Base-by-base conservation (phyloP, 148 eudicot genomes). In the Rhododendron kiyosumense region DNA sequence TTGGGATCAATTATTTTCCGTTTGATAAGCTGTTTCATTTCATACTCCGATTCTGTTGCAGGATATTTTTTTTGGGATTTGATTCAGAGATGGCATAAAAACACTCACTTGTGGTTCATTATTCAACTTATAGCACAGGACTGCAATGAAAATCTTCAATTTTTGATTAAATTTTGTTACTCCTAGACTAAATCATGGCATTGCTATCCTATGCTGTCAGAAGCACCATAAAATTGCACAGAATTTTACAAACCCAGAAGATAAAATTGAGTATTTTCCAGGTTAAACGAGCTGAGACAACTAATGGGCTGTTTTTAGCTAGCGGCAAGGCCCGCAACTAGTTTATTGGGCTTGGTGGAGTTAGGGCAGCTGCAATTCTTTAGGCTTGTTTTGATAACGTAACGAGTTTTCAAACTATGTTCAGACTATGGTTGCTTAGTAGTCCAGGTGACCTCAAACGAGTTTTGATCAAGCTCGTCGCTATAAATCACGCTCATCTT, bases 11-110 rank as follows among this genome's bases (percentile, higher is more conserved):
- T 0, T 12, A 43, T 34, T 54, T 22, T 17, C 7, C 32, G 45
- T 73, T 43, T 54, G 52, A 84, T 80, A 36, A 43, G 36, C 69
- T 57, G 43, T 84, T 41, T 63, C 63, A 20, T 86, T 59, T 49
- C 26, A 41, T 30, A 24, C 57, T 20, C 12, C 20, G 28, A 22
- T 43, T 8, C 12, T 24, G 6, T 30, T 57, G 38, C 71, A 18
- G 13, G 14, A 4, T 8, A 1, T 14, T 73, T 3, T 34, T 73
- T 74, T 3, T 28, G 15, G 5, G 78, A 9, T 30, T 32, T 74
- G 78, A 74, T 74, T 15, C 78, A 34, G 78, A 17, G 0, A 34
- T 41, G 46, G 79, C 46, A 6, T 76, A 8, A 45, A 18, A 43
- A 20, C 51, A 6, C 51, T 20, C 79, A 20, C n/a, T 74, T 34